Evolutionary conservation across 495 filamentous ascomycete genomes (phyloP).

Genomic region (Penicillium desertorum): DNA sequence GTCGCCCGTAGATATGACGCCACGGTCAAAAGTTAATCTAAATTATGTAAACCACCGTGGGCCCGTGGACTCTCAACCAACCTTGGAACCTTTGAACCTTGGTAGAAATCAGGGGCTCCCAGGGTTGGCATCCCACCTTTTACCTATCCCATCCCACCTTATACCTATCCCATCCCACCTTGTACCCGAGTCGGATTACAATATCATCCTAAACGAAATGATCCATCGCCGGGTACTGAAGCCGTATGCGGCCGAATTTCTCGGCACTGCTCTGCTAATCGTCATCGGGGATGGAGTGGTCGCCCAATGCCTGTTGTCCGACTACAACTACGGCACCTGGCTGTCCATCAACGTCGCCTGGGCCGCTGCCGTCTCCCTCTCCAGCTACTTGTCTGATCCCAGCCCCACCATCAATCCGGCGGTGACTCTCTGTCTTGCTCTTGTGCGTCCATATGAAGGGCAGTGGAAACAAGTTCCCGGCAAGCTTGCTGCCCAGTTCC

Average conservation of each 20-base stretch:
- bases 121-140: background rate
- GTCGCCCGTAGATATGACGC: too few species aligned
- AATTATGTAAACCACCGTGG: background rate
- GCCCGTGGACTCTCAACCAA: too few species aligned
- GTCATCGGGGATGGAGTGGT: slow-evolving; percentile 40
- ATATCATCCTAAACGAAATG: slow-evolving; percentile 5
- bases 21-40: background rate
- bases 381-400: slow-evolving; percentile 33
- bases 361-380: slow-evolving; percentile 36
- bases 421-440: slow-evolving; percentile 29
- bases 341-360: slow-evolving; percentile 40
- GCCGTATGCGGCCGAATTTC: slow-evolving; percentile 39
- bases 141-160: too few species aligned
- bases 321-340: slow-evolving; percentile 42
- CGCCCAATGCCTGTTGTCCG: slow-evolving; percentile 36
- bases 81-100: too few species aligned
- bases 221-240: slow-evolving; percentile 34
- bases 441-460: slow-evolving; percentile 31
- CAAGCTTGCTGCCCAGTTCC: slow-evolving; percentile 34
- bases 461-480: slow-evolving; percentile 35
- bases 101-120: background rate
- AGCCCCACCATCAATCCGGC: slow-evolving; percentile 38
- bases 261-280: slow-evolving; percentile 37
- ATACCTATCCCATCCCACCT: too few species aligned
- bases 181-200: background rate